Evolutionary conservation across 345 rosid genomes (phyloP), one percentile per base, ranked within the genome.

Genomic region (Odontarrhena argentea): DNA sequence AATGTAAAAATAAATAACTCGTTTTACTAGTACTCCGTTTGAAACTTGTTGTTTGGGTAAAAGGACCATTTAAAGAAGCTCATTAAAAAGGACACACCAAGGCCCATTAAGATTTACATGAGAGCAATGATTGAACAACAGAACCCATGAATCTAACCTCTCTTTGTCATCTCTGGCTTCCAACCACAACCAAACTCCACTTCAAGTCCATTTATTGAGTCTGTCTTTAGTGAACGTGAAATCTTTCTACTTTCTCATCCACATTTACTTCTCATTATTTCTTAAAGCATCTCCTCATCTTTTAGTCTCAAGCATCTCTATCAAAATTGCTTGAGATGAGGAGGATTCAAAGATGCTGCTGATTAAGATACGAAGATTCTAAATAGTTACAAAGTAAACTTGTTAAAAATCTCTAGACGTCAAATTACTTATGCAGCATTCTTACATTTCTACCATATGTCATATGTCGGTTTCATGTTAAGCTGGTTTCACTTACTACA

Each of bases 371-470:
- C 2, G 18, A 43, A 69, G 54, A 32, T 59, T 61, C 59, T 41
- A 51, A 14, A 18, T 24, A 52, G 54, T 25, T 60, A 55, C 32
- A 55, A 44, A 11, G 35, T n/a, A 18, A 38, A 48, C 53, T 56
- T 71, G 76, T 65, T 50, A 56, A 13, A 49, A 49, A 50, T 50
- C 41, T 65, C 66, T 57, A 57, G 54, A 65, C 40, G 42, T 7
- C 53, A 32, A 18, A 38, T 50, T 65, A 72, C 25, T 62, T 61
- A 8, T 22, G 45, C 32, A 55, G 18, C 52, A 47, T 63, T 55
- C 22, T 47, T 55, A 63, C 69, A 63, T 28, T 34, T 36, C 34
- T 45, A 47, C 35, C 47, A 53, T 45, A 52, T n/a, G 12, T 7
- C 47, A 53, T 45, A 52, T n/a, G 12, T 7, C 4, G 50, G 30